Evolutionary conservation across 768 basidiomycete genomes (phyloP).

Genomic region (Holtermannia corniformis): DNA sequence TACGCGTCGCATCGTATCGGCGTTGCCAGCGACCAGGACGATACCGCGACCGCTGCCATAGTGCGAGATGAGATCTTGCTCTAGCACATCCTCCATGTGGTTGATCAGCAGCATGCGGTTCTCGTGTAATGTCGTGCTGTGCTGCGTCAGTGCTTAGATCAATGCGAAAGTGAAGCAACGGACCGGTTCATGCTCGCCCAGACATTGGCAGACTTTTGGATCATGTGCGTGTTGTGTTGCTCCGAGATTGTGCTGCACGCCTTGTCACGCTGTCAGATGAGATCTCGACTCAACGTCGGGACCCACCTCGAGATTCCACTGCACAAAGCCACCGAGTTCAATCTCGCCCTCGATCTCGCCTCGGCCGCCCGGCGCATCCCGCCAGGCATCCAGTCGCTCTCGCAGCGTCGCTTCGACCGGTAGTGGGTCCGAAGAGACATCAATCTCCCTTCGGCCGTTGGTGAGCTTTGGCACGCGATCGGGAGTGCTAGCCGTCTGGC

Average conservation of each 20-base stretch:
- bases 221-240: slow-evolving; percentile 37
- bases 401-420: slow-evolving; percentile 38
- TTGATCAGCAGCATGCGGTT: slow-evolving; percentile 33
- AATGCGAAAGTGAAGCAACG: no score
- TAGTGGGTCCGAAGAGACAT: slow-evolving; percentile 33
- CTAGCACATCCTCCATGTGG: slow-evolving; percentile 27
- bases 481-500: no score
- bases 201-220: slow-evolving; percentile 29
- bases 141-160: no score
- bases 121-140: slow-evolving; percentile 21
- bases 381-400: slow-evolving; percentile 39
- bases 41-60: slow-evolving; percentile 41
- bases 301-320: slow-evolving; percentile 40
- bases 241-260: slow-evolving; percentile 27
- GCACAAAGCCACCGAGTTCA: slow-evolving; percentile 38
- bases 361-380: slow-evolving; percentile 39
- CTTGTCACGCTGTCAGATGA: slow-evolving; percentile 15
- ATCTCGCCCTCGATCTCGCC: slow-evolving; percentile 33
- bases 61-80: slow-evolving; percentile 7
- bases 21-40: slow-evolving; percentile 47
- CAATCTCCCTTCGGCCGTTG: slow-evolving; percentile 32
- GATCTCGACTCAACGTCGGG: slow-evolving; percentile 2
- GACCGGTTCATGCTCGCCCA: slow-evolving; percentile 38
- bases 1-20: slow-evolving; percentile 32
- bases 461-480: no score